Base-by-base conservation (phyloP, 2,329 filamentous ascomycete species). In the Cercospora sesami region DNA sequence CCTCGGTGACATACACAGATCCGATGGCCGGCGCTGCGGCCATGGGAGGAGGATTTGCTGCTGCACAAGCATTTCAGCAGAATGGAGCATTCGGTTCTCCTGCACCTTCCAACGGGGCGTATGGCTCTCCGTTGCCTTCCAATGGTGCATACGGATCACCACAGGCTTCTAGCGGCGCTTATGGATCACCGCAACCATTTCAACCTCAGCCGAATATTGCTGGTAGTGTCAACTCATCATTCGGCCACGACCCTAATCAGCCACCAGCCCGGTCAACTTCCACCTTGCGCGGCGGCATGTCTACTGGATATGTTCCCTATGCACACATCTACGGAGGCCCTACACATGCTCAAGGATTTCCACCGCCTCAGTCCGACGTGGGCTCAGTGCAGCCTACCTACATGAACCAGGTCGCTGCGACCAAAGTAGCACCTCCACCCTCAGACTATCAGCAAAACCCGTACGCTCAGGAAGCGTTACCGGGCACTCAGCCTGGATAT, bases 281-380 rank as follows among this genome's bases (percentile, higher is more conserved):
- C 45, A 73, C 64, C 18, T 62, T 68, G 60, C 72, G 68, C 42
- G 72, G 67, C 30, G 72, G 66, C 42, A 69, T 74, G 64, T 69
- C 71, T 16, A 71, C 70, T 45, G 73, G 75, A 55, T 79, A 79
- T 58, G 73, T 79, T 2, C 78, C 78, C 7, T 79, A 79, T 57
- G 72, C 77, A 26, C 65, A 79, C 65, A 74, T 79, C 61, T 79
- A 79, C 64, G 75, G 73, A 42, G 70, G 69, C 26, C 68, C 74
- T 12, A 68, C 61, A 18, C 64, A 70, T 30, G 45, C 69, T 30
- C 39, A 36, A 4, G 60, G 63, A 30, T 71, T 65, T 36, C 67
- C 68, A 6, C 70, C 72, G 51, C 71, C 75, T 26, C 48, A 66
- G 12, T 73, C 74, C 8, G 66, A 68, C 42, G 63, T 57, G 3